Base-by-base conservation (phyloP, 2,329 filamentous ascomycete genomes). In the Orbilia ellipsospora region DNA sequence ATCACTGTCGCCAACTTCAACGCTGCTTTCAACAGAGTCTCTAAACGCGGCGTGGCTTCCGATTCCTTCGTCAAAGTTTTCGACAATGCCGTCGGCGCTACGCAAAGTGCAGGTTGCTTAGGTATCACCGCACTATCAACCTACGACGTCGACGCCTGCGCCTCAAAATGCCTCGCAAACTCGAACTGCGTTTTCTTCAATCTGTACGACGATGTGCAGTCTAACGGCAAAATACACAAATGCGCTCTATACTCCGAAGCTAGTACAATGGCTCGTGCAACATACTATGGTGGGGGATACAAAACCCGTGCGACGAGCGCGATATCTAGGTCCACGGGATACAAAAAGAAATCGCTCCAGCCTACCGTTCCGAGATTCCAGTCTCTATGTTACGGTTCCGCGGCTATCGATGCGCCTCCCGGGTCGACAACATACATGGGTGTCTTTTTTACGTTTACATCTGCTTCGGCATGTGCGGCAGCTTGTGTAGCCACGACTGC, bases 41-140 rank as follows among this genome's bases (percentile, higher is more conserved):
- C 20, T 4, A 66, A 66, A 31, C 62, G 62, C 13, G 51, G 51
- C 45, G 51, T 56, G 18, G 50, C 62, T 31, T 28, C 18, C 42
- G 62, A 66, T 36, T 51, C 48, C 15, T 66, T 66, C 52, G 62
- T 66, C 51, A 66, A 66, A 54, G 50, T 66, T 8, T 66, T 66
- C 52, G 62, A 66, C 16, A 66, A 56, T 36, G 52, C 48, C 50
- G 28, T 36, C 16, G 62, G 62, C 13, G 52, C 62, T 40, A 66
- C 62, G 28, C 50, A 56, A 50, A 48, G 48, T n/a, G 62, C 36
- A 51, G 51, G 51, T 6, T 66, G 54, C 36, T 56, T 66, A 26
- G 54, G 48, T 16, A 45, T 66, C 62, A 56, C 52, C 18, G 20
- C 50, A 10, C 62, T 66, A 16, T 36, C 50, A 18, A 45, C 51